Evolutionary conservation across 1,139 yeast species (phyloP).

Genomic region (Taphrina deformans): DNA sequence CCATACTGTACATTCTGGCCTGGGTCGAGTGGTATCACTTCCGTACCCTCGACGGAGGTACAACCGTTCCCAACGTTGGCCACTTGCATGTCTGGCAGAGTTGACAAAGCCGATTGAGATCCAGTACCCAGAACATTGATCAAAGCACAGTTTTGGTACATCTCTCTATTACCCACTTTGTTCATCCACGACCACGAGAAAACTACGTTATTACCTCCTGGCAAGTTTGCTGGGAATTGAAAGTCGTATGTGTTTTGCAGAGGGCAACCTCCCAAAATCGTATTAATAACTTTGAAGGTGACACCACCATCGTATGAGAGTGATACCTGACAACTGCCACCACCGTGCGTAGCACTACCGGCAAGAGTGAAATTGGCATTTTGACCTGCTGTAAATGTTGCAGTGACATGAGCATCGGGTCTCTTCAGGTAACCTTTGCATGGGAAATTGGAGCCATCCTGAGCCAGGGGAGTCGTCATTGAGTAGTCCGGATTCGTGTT

Average conservation of each 20-base stretch:
- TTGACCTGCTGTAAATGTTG: constrained; percentile 40
- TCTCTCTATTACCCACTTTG: constrained; percentile 42
- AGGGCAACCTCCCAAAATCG: constrained; percentile 44
- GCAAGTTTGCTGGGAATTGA: constrained; percentile 40
- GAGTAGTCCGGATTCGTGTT: constrained; percentile 29
- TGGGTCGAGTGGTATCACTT: constrained; percentile 21
- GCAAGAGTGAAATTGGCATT: constrained; percentile 39
- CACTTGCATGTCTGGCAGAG: constrained; percentile 22
- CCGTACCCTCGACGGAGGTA: constrained; percentile 18
- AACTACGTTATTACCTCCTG: constrained; percentile 41
- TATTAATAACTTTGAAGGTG: constrained; percentile 42
- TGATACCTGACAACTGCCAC: constrained; percentile 43
- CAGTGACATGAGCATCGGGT: constrained; percentile 39
- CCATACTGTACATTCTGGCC: constrained; percentile 20
- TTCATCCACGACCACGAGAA: constrained; percentile 43
- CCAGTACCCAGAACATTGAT: constrained; percentile 39
- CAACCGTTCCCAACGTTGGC: constrained; percentile 29
- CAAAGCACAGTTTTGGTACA: constrained; percentile 44
- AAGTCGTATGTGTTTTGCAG: constrained; percentile 40
- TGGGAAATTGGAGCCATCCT: constrained; percentile 39
- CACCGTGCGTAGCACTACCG: constrained; percentile 42
- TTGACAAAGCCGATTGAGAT: constrained; percentile 37
- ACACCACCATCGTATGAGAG: constrained; percentile 42
- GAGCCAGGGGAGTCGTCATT: constrained; percentile 25
- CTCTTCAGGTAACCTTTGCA: constrained; percentile 42